phyloP scores from a whole-genome alignment of 2,329 filamentous ascomycete species.

The Dryadomyces sulphureus region DNA sequence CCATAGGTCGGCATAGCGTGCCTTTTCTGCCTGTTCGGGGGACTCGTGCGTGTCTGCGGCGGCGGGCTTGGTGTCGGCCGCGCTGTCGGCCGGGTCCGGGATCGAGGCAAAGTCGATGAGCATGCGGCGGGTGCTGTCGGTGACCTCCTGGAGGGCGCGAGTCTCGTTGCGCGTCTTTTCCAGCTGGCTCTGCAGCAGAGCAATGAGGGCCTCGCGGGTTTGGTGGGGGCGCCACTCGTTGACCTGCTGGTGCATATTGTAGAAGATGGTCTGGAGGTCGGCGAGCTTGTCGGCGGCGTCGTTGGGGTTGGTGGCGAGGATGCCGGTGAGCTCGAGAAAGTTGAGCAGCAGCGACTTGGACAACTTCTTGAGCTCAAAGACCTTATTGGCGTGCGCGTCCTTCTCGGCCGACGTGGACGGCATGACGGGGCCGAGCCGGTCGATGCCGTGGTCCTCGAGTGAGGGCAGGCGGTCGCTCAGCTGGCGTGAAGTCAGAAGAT shows the following conservation, averaged over 20 bases:
- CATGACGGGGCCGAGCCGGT: conserved; percentile 44
- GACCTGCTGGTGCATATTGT: conserved; percentile 85
- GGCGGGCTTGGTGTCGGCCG: background rate
- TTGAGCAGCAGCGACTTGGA: conserved; percentile 77
- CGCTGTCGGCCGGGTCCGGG: conserved; percentile 16
- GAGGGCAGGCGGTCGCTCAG: conserved; percentile 48
- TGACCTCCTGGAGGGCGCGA: conserved; percentile 47
- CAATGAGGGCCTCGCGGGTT: conserved; percentile 72
- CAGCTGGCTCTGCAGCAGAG: conserved; percentile 76
- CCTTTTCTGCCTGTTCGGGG: conserved; percentile 2
- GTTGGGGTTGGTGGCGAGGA: conserved; percentile 49
- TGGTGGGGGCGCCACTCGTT: conserved; percentile 94
- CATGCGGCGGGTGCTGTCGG: conserved; percentile 57
- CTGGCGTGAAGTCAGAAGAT: conserved; percentile 17
- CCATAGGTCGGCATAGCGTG: conserved; percentile 22
- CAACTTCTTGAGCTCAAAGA: conserved; percentile 58
- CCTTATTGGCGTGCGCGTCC: conserved; percentile 43
- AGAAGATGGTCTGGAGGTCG: conserved; percentile 67
- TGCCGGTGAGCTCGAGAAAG: conserved; percentile 70
- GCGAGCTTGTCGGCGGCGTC: conserved; percentile 56
- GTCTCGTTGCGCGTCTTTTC: conserved; percentile 61
- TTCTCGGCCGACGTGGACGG: conserved; percentile 20
- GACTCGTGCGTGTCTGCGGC: conserved; percentile 6
- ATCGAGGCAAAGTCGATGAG: conserved; percentile 52
- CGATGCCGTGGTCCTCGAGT: conserved; percentile 55